Percentiles rank a stretch among this genome's conserved stretches.
Evolutionary conservation across 495 filamentous ascomycete genomes (phyloP).

Genomic region (Lophiostoma macrostomum): DNA sequence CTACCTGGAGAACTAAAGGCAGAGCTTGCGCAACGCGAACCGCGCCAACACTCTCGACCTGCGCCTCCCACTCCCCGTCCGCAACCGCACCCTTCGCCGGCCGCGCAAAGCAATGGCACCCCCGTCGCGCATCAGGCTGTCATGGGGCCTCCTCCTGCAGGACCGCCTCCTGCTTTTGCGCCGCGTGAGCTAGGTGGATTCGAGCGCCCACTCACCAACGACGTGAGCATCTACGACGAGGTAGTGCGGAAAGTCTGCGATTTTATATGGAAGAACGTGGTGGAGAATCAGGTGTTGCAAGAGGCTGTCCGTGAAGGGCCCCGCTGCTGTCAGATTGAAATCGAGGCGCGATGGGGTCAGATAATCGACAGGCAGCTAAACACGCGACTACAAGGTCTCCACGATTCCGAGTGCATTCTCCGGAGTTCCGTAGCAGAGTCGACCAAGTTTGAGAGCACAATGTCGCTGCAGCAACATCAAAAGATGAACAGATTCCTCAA

Average conservation of each 20-base stretch:
- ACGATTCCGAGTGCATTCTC: constrained; percentile 25
- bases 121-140: neutral
- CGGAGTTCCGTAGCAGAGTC: neutral
- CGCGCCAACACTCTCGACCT: neutral
- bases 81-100: constrained; percentile 10
- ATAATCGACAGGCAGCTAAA: constrained; percentile 4
- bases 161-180: neutral
- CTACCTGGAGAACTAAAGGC: too few relatives aligned
- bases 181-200: constrained; percentile 10
- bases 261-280: constrained; percentile 24
- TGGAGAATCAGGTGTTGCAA: constrained; percentile 8
- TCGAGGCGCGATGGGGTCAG: constrained; percentile 32
- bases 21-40: constrained; percentile 2
- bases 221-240: constrained; percentile 23
- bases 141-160: too few relatives aligned
- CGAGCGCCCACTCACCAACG: constrained; percentile 25
- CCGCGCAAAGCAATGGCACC: neutral
- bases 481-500: constrained; percentile 31
- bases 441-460: constrained; percentile 27
- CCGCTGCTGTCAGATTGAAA: constrained; percentile 20
- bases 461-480: constrained; percentile 28
- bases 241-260: constrained; percentile 25
- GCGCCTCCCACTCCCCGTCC: neutral
- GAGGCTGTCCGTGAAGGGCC: constrained; percentile 5
- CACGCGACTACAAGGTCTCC: constrained; percentile 2